These are phyloP conservation scores for Trichophyton verrucosum DNA, from an alignment of 2,329 filamentous ascomycete genomes.

Conservation along the genomic window DNA sequence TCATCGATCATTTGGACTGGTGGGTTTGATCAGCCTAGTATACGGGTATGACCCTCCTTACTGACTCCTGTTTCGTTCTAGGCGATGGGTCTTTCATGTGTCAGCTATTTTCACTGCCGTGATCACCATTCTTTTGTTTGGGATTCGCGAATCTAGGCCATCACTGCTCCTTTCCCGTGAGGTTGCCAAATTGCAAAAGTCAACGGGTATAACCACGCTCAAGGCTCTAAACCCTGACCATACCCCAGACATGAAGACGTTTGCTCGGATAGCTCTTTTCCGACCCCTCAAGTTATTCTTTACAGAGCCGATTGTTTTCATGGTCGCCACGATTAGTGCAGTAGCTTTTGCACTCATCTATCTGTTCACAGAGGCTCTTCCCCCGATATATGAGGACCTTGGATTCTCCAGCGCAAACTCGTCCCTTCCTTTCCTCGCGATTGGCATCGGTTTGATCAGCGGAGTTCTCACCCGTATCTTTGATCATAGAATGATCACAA, in stretches of 20 bases:
- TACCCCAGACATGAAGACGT: background rate
- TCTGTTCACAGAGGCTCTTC: background rate
- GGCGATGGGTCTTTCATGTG: background rate
- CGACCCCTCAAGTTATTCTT: background rate
- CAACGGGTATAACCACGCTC: background rate
- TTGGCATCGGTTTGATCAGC: background rate
- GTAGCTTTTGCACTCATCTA: background rate
- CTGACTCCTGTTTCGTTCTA: background rate
- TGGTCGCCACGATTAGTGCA: background rate
- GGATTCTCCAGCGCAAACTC: background rate
- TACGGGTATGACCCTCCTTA: background rate
- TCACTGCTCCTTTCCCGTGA: background rate
- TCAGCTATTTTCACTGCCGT: background rate
- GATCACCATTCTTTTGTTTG: background rate
- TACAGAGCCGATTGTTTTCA: background rate
- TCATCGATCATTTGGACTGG: background rate
- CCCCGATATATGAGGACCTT: background rate
- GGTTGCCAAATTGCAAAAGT: background rate
- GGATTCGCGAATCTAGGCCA: background rate
- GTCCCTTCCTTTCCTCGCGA: background rate
- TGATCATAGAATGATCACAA: background rate
- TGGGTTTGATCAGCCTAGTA: background rate
- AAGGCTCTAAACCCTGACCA: background rate
- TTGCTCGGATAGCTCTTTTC: background rate
- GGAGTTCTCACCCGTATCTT: background rate